Conservation (phyloP, 805 yeast genomes). For the Nadsonia fulvescens region DNA sequence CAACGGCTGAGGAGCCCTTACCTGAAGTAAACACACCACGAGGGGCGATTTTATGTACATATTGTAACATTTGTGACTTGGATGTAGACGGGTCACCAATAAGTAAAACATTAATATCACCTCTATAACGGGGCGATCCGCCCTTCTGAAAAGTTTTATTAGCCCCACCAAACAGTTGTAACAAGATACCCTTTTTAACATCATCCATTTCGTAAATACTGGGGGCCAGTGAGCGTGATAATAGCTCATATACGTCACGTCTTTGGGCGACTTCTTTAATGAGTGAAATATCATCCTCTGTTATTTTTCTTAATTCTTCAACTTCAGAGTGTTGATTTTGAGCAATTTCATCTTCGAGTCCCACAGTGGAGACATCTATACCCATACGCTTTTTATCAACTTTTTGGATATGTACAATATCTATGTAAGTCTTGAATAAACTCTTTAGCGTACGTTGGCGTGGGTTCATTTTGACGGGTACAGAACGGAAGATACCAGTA, state of each 20-base stretch:
- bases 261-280: constrained; percentile 48
- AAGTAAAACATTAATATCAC: constrained; percentile 76
- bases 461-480: constrained; percentile 78
- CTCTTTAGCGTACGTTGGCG: constrained; percentile 69
- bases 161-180: constrained; percentile 91
- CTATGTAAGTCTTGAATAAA: constrained; percentile 81
- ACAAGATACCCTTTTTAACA: constrained; percentile 82
- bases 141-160: constrained; percentile 78
- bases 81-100: constrained; percentile 99
- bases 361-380: constrained; percentile 51
- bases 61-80: constrained; percentile 83
- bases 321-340: constrained; percentile 46
- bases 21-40: constrained; percentile 97
- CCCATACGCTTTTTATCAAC: constrained; percentile 69
- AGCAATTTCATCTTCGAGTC: constrained; percentile 20
- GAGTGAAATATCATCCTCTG: constrained; percentile 48
- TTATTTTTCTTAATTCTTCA: constrained; percentile 53
- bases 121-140: constrained; percentile 70
- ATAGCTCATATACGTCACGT: constrained; percentile 64
- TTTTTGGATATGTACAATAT: constrained; percentile 83
- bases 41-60: constrained; percentile 94
- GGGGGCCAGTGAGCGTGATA: constrained; percentile 91
- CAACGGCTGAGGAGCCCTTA: constrained; percentile 97
- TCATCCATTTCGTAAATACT: constrained; percentile 92
- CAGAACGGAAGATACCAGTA: constrained; percentile 84